Base-by-base conservation (phyloP, 2,329 filamentous ascomycete genomes). In the Xylaria sp. region DNA sequence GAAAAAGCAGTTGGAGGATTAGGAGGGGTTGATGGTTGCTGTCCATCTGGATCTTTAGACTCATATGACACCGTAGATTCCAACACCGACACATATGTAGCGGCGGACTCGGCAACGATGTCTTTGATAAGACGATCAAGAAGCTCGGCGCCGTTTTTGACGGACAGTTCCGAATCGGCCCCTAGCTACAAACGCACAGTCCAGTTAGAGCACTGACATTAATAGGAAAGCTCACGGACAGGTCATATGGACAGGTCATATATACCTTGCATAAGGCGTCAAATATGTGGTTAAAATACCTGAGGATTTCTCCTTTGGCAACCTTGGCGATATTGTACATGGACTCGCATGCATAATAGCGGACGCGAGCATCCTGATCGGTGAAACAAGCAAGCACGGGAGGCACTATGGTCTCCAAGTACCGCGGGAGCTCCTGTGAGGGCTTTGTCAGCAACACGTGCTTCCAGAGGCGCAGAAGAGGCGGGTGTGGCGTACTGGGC, bases 311-410 rank as follows among this genome's bases (percentile, higher is more conserved):
- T 44, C 97, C 96, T 82, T 99, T 99, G 69, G 95, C 96, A 57
- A 99, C 96, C 83, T 99, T 99, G 77, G 96, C 94, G 78, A 99
- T 99, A 81, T 99, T 99, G 83, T 99, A 99, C 96, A 99, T 99
- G 80, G 94, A 97, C 84, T 99, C 96, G 82, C 96, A 99, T 28
- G 96, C 96, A 82, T 99, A 99, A 81, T 99, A 99, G 72, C 96
- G 89, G 38, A 98, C 96, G 67, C 96, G 89, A 33, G 96, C 94
- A 91, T 99, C 96, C 83, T 98, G 96, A 75, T 99, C 97, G 66
- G 93, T 93, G 81, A 99, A 99, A 84, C 97, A 99, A 61, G 96
- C 96, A 54, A 99, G 87, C 5, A 99, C 96, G 3, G 97, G 97
- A 54, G 95, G 95, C 0, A 99, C 95, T 74, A 99, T 98, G 75